phyloP scores from a whole-genome alignment of 257 asterid genomes.

The Coffea eugenioides region DNA sequence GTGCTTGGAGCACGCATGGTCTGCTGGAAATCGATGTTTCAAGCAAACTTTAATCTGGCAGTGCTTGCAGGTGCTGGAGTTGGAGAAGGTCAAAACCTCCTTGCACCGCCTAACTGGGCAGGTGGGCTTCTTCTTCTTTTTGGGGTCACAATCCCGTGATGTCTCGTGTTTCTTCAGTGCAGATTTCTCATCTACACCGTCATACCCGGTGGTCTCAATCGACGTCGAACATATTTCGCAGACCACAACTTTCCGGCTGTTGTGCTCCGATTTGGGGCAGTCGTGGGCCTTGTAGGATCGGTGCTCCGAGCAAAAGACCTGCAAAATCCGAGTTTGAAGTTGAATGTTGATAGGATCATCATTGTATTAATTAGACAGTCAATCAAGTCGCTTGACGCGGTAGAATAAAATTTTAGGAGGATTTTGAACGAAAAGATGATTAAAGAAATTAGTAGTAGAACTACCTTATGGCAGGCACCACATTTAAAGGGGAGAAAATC shows the following conservation, averaged over 20 bases:
- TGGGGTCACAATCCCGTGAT: slow-evolving; percentile 78
- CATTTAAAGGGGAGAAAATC: slow-evolving; percentile 93
- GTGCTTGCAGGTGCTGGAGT: slow-evolving; percentile 59
- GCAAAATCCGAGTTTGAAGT: neutral
- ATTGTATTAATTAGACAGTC: neutral
- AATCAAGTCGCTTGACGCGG: neutral
- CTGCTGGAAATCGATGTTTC: slow-evolving; percentile 81
- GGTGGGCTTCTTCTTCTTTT: slow-evolving; percentile 63
- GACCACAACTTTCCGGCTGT: slow-evolving; percentile 69
- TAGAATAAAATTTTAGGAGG: too few relatives aligned
- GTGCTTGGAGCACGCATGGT: slow-evolving; percentile 51
- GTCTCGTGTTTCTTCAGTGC: slow-evolving; percentile 54
- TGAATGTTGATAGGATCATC: neutral
- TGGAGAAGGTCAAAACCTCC: slow-evolving; percentile 79
- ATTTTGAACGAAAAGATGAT: too few relatives aligned
- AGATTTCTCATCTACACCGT: slow-evolving; percentile 50
- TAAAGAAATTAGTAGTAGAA: too few relatives aligned
- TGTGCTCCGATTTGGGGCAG: slow-evolving; percentile 60
- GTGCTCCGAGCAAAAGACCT: slow-evolving; percentile 73
- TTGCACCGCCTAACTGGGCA: slow-evolving; percentile 74
- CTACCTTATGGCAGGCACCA: slow-evolving; percentile 55
- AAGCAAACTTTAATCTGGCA: slow-evolving; percentile 68
- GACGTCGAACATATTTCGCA: slow-evolving; percentile 71
- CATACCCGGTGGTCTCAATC: slow-evolving; percentile 62
- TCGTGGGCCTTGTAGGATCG: slow-evolving; percentile 69